These are phyloP conservation scores for Punica granatum DNA, from an alignment of 345 rosid species.

Conservation along the genomic window DNA sequence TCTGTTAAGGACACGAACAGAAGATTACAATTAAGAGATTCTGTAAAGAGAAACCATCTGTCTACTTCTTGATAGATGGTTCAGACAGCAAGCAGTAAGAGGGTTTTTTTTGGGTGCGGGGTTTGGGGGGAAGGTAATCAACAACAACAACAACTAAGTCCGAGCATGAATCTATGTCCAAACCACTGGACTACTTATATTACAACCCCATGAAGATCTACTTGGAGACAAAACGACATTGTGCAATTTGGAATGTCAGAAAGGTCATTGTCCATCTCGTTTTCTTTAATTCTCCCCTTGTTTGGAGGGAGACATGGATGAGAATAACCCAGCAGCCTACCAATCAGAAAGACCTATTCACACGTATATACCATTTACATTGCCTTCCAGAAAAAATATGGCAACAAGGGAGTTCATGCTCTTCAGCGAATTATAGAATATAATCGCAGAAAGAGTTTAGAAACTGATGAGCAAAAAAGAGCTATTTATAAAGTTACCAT, in stretches of 20 bases:
- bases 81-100: too few relatives aligned
- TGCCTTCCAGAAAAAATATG: neutral
- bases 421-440: neutral
- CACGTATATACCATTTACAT: too few relatives aligned
- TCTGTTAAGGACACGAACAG: conserved; percentile 35
- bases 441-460: too few relatives aligned
- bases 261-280: neutral
- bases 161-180: neutral
- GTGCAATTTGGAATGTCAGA: neutral
- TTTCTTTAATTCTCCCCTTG: neutral
- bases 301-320: neutral
- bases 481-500: too few relatives aligned
- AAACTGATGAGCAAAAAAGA: too few relatives aligned
- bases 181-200: neutral
- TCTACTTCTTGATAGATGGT: too few relatives aligned
- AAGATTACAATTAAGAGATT: neutral
- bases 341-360: neutral
- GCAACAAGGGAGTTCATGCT: neutral
- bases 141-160: neutral
- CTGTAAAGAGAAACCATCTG: neutral
- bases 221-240: neutral
- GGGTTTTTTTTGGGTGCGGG: too few relatives aligned
- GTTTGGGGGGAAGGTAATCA: too few relatives aligned
- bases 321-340: neutral
- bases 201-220: neutral